phyloP scores from a whole-genome alignment of 805 yeast species.

The Cyberlindnera nakhonratchasimensis region DNA sequence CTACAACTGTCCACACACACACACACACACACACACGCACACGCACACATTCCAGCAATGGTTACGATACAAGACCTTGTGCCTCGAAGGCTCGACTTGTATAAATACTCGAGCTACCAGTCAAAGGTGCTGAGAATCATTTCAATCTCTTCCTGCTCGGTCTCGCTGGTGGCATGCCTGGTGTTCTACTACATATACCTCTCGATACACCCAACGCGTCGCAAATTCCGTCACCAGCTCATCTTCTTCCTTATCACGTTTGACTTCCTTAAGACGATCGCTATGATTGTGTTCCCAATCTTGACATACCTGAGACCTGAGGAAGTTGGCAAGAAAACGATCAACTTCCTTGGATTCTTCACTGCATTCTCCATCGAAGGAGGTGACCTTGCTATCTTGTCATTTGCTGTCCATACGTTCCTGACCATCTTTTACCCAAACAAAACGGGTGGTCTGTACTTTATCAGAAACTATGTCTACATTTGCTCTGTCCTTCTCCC shows the following conservation, averaged over 20 bases:
- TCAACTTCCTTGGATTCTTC: conserved; percentile 56
- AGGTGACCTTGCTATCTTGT: conserved; percentile 77
- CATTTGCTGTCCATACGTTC: conserved; percentile 81
- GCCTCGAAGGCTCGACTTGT: conserved; percentile 13
- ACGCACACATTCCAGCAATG: neutral
- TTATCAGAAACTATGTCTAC: conserved; percentile 55
- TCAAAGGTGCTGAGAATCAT: conserved; percentile 27
- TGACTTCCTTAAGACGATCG: conserved; percentile 71
- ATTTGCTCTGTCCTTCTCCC: conserved; percentile 58
- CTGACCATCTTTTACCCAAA: conserved; percentile 66
- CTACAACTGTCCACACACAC: neutral
- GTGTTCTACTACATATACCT: conserved; percentile 55
- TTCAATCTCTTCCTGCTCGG: conserved; percentile 46
- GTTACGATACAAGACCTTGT: neutral
- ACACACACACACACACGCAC: neutral
- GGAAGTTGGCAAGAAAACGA: conserved; percentile 11
- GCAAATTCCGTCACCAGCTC: conserved; percentile 67
- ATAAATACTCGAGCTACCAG: conserved; percentile 5
- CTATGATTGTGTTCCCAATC: conserved; percentile 66
- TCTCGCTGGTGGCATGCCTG: conserved; percentile 52
- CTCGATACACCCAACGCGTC: conserved; percentile 60
- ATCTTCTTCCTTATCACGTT: conserved; percentile 64
- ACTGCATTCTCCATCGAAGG: conserved; percentile 81
- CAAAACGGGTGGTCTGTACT: conserved; percentile 66
- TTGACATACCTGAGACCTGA: conserved; percentile 54